phyloP scores from a whole-genome alignment of 2,329 filamentous ascomycete genomes.

The Aspergillus sojae region DNA sequence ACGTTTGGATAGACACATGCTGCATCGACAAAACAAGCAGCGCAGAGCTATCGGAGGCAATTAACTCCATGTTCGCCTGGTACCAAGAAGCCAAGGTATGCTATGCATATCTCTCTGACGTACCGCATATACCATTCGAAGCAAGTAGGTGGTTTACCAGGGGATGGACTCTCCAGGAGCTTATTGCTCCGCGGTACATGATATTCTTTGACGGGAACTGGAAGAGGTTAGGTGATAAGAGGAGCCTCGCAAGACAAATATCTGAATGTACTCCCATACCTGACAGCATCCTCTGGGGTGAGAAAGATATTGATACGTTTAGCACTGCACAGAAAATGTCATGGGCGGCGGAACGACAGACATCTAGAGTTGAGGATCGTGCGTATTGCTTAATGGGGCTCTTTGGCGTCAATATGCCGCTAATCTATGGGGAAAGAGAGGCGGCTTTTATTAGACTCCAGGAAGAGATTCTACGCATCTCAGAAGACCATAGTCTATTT shows the following conservation, averaged over 20 bases:
- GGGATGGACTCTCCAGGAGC: slow-evolving; percentile 23
- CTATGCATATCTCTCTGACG: slow-evolving; percentile 23
- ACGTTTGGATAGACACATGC: slow-evolving; percentile 26
- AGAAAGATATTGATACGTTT: background rate
- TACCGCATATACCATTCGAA: slow-evolving; percentile 3
- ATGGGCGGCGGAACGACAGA: slow-evolving; percentile 28
- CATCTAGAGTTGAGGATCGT: slow-evolving; percentile 26
- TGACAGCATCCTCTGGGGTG: background rate
- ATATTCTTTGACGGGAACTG: slow-evolving; percentile 10
- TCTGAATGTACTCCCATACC: slow-evolving; percentile 14
- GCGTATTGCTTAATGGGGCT: slow-evolving; percentile 35
- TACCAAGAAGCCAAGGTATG: slow-evolving; percentile 19
- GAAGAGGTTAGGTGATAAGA: background rate
- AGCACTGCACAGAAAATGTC: slow-evolving; percentile 25
- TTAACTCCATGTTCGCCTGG: slow-evolving; percentile 28
- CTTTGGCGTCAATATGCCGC: slow-evolving; percentile 30
- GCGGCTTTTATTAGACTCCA: slow-evolving; percentile 30
- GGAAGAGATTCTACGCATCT: slow-evolving; percentile 33
- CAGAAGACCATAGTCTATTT: slow-evolving; percentile 19
- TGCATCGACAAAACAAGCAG: slow-evolving; percentile 28
- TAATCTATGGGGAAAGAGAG: slow-evolving; percentile 31
- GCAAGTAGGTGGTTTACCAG: slow-evolving; percentile 17
- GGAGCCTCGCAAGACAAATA: background rate
- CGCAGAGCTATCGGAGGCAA: slow-evolving; percentile 22
- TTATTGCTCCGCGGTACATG: slow-evolving; percentile 12